These are phyloP conservation scores for Blastobotrys chiropterorum DNA, from an alignment of 805 yeast genomes.

Conservation along the genomic window DNA sequence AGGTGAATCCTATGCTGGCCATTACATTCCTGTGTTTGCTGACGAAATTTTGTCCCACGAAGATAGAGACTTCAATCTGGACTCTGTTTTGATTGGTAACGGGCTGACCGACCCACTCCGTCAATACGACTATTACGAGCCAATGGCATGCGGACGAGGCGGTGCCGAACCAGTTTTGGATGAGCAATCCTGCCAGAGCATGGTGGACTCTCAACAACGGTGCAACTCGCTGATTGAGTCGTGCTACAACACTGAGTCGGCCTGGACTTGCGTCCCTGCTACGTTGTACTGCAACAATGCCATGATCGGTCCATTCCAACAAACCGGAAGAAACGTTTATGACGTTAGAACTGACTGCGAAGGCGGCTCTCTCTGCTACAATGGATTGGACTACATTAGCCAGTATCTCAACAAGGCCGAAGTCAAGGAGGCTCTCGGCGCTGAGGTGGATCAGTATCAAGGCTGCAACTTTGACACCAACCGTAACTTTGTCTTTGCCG, in stretches of 20 bases:
- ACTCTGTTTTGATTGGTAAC: constrained; percentile 85
- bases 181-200: constrained; percentile 71
- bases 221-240: constrained; percentile 69
- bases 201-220: constrained; percentile 65
- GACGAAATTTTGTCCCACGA: constrained; percentile 44
- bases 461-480: constrained; percentile 79
- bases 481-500: constrained; percentile 76
- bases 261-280: constrained; percentile 89
- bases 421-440: constrained; percentile 81
- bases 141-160: constrained; percentile 93
- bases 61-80: constrained; percentile 62
- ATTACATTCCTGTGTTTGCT: constrained; percentile 85
- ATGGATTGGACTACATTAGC: constrained; percentile 69
- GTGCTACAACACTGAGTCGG: constrained; percentile 70
- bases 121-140: constrained; percentile 77
- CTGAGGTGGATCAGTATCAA: constrained; percentile 73
- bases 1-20: constrained; percentile 95
- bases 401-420: constrained; percentile 68
- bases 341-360: constrained; percentile 79
- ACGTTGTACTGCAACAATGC: constrained; percentile 83
- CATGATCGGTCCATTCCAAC: constrained; percentile 70
- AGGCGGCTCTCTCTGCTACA: constrained; percentile 66
- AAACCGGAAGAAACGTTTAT: constrained; percentile 85
- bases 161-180: constrained; percentile 71
- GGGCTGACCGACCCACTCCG: constrained; percentile 84